A percentile compares a stretch with the other conserved stretches of the same genome.
These are phyloP conservation scores for Otatea glauca DNA, from an alignment of 176 grass and related monocot species.

Conservation along the genomic window DNA sequence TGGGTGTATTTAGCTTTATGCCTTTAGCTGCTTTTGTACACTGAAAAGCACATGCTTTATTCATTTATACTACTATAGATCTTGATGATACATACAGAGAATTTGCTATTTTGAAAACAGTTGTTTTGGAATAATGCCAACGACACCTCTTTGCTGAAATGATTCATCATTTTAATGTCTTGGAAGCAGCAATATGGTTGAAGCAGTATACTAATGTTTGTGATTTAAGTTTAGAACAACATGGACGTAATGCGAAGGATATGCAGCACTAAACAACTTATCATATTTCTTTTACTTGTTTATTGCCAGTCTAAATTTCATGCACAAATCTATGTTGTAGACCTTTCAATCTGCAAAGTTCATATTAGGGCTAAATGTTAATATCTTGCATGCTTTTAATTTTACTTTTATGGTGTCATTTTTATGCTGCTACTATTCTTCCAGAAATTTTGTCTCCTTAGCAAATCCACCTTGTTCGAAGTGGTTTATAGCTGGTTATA, in stretches of 20 bases:
- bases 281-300: not conserved
- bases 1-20: constrained; percentile 66
- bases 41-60: not conserved
- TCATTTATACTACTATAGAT: too few relatives aligned
- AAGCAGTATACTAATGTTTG: not conserved
- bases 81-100: not conserved
- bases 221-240: constrained; percentile 27
- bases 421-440: constrained; percentile 9
- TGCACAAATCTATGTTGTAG: not conserved
- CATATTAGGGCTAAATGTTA: not conserved
- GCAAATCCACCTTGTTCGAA: not conserved
- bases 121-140: not conserved
- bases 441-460: not conserved
- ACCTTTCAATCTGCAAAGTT: constrained; percentile 16
- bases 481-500: not conserved
- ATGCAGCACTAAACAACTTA: not conserved
- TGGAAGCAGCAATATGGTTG: not conserved
- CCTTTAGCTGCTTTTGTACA: not conserved
- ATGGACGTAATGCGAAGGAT: not conserved
- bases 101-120: not conserved
- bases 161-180: not conserved
- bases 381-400: constrained; percentile 23
- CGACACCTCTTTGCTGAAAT: not conserved
- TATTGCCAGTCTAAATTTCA: constrained; percentile 2
- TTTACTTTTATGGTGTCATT: not conserved